Evolutionary conservation across 805 yeast genomes (phyloP).

Genomic region (Hanseniaspora thailandica): DNA sequence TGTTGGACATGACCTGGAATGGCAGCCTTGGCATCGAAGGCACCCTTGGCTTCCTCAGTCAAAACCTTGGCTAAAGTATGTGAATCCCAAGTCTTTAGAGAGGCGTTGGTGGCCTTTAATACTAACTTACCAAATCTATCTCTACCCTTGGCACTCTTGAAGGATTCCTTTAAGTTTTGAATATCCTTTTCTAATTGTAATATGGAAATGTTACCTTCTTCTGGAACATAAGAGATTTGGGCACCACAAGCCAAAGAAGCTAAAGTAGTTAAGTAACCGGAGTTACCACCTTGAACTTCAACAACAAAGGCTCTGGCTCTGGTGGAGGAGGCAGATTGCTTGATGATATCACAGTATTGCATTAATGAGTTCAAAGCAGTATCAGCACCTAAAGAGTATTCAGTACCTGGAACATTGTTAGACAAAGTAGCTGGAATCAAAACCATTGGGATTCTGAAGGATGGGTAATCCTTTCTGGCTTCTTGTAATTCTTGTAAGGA

Average conservation of each 20-base stretch:
- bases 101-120: slow-evolving; percentile 60
- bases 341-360: slow-evolving; percentile 86
- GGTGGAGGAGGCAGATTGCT: slow-evolving; percentile 88
- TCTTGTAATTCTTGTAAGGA: slow-evolving; percentile 55
- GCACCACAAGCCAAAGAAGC: slow-evolving; percentile 85
- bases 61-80: slow-evolving; percentile 72
- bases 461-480: slow-evolving; percentile 52
- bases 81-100: slow-evolving; percentile 61
- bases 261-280: slow-evolving; percentile 84
- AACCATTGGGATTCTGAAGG: slow-evolving; percentile 88
- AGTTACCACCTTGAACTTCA: slow-evolving; percentile 96
- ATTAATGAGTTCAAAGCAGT: slow-evolving; percentile 88
- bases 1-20: slow-evolving; percentile 98
- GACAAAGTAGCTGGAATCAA: slow-evolving; percentile 92
- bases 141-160: slow-evolving; percentile 51
- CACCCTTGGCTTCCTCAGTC: slow-evolving; percentile 61
- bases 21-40: slow-evolving; percentile 85
- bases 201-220: slow-evolving; percentile 45
- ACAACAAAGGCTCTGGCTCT: slow-evolving; percentile 91
- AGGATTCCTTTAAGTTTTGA: slow-evolving; percentile 45
- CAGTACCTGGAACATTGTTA: slow-evolving; percentile 98
- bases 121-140: slow-evolving; percentile 59
- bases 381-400: slow-evolving; percentile 87
- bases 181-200: slow-evolving; percentile 56
- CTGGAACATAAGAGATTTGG: slow-evolving; percentile 66